Percentiles rank a stretch among this genome's conserved stretches.
phyloP scores from a whole-genome alignment of 2,329 filamentous ascomycete species.

The Cladosporium sp. region DNA sequence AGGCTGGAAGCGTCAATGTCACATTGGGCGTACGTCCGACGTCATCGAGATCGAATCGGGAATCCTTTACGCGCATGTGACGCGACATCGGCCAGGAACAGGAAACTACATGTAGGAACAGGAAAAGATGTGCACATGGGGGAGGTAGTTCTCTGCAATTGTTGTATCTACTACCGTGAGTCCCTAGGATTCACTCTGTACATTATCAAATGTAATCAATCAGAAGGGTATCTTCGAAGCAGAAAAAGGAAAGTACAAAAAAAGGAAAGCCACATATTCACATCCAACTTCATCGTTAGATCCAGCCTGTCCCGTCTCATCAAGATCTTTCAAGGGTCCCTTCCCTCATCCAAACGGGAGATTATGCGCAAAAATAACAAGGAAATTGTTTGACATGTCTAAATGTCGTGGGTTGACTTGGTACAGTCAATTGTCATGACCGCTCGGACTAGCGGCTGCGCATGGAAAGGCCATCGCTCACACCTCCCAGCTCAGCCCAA shows the following conservation, averaged over 20 bases:
- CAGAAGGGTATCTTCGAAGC: slow-evolving; percentile 4
- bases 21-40: background rate
- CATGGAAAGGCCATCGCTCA: slow-evolving; percentile 2
- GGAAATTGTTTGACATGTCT: background rate
- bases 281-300: background rate
- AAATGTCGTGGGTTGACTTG: background rate
- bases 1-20: background rate
- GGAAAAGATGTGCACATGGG: background rate
- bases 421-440: background rate
- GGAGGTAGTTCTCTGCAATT: background rate
- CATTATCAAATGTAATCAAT: background rate
- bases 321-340: background rate
- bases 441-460: slow-evolving; percentile 4
- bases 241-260: background rate
- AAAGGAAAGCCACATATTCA: background rate
- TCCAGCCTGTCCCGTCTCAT: background rate
- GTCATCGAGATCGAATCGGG: background rate
- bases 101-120: background rate
- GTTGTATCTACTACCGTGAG: background rate
- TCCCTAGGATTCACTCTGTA: background rate
- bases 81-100: background rate
- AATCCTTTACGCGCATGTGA: background rate
- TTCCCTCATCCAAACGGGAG: background rate
- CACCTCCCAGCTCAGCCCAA: slow-evolving; percentile 44
- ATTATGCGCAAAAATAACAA: background rate